A percentile compares a stretch with the other conserved stretches of the same genome.
Conservation (phyloP, 2,329 filamentous ascomycete species). For the Colletotrichum sp. region DNA sequence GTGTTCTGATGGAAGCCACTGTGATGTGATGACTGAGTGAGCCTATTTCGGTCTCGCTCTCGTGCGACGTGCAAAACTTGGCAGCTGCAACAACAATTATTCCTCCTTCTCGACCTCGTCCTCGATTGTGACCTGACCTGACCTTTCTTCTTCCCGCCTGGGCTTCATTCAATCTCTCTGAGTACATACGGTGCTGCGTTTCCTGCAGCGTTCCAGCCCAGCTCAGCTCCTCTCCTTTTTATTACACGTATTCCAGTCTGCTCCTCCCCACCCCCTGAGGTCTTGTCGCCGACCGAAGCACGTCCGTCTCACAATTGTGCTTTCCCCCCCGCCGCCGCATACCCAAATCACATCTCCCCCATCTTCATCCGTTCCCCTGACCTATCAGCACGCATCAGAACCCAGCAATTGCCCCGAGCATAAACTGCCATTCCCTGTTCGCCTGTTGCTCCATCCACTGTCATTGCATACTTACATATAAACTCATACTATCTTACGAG, state of each 20-base stretch:
- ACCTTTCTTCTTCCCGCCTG: neutral
- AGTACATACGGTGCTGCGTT: neutral
- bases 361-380: neutral
- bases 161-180: neutral
- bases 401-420: slow-evolving; percentile 5
- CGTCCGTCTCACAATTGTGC: neutral
- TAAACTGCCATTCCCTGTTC: slow-evolving; percentile 11
- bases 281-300: slow-evolving; percentile 7
- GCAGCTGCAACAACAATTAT: neutral
- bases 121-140: neutral
- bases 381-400: slow-evolving; percentile 6
- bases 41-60: slow-evolving; percentile 1
- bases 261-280: neutral
- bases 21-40: neutral
- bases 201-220: neutral
- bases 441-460: slow-evolving; percentile 3
- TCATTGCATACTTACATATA: slow-evolving; percentile 4
- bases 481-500: slow-evolving; percentile 19
- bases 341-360: neutral
- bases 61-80: slow-evolving; percentile 8
- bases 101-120: neutral
- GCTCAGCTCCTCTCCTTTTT: neutral
- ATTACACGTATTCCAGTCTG: neutral
- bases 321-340: neutral
- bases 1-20: neutral